Evolutionary conservation across 2,329 filamentous ascomycete species (phyloP).

Genomic region (Tolypocladium album): DNA sequence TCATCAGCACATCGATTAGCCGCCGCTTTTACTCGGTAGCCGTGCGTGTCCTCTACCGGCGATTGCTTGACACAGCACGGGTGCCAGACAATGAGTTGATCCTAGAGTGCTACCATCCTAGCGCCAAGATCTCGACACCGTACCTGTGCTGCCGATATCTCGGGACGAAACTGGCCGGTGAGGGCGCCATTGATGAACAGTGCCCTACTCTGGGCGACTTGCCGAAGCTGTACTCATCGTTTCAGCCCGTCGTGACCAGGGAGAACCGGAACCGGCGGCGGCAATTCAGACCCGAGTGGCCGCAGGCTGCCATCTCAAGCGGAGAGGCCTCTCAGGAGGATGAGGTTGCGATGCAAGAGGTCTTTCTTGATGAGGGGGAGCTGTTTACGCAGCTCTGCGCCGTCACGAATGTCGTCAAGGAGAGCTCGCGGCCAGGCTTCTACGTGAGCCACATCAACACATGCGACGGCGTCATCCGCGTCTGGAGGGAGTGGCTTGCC

Average conservation of each 20-base stretch:
- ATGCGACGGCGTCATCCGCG: constrained; percentile 55
- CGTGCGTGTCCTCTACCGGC: constrained; percentile 51
- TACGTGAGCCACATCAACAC: constrained; percentile 57
- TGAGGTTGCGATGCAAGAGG: constrained; percentile 42
- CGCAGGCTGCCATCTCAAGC: not conserved
- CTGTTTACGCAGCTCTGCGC: constrained; percentile 66
- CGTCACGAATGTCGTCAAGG: constrained; percentile 56
- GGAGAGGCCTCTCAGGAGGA: constrained; percentile 12
- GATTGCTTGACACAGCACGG: constrained; percentile 34
- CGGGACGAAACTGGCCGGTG: constrained; percentile 33
- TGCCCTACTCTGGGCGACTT: constrained; percentile 26
- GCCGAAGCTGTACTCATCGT: constrained; percentile 55
- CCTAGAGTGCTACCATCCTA: constrained; percentile 70
- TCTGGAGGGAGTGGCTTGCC: constrained; percentile 64
- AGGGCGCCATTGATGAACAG: constrained; percentile 1
- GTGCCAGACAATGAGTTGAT: constrained; percentile 46
- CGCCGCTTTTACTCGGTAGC: constrained; percentile 54
- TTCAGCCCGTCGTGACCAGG: constrained; percentile 51
- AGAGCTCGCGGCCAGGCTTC: constrained; percentile 47
- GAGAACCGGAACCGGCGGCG: constrained; percentile 34
- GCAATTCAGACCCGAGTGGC: constrained; percentile 11
- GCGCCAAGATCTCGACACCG: constrained; percentile 55
- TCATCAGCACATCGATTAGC: constrained; percentile 47
- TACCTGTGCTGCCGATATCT: constrained; percentile 57
- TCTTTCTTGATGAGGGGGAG: constrained; percentile 59